phyloP scores from a whole-genome alignment of 306 rosid genomes.

The Trifolium repens region DNA sequence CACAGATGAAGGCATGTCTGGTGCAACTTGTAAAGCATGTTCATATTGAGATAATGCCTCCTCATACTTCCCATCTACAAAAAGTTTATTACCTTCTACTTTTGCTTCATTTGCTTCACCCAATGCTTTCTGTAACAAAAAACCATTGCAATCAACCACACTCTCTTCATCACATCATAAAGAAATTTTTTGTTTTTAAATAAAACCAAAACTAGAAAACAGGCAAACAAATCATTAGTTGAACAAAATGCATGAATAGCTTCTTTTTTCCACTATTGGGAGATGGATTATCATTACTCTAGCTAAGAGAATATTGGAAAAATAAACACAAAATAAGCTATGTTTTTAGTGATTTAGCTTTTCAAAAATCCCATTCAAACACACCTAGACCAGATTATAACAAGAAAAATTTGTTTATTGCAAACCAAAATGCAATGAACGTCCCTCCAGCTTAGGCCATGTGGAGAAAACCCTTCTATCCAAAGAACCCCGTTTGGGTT shows the following conservation, averaged over 20 bases:
- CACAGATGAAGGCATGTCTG: conserved; percentile 69
- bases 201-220: conserved; percentile 16
- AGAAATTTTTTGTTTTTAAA: not conserved
- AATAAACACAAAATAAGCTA: not conserved
- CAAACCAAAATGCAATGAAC: not conserved
- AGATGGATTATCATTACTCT: not conserved
- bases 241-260: not conserved
- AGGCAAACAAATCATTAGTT: not conserved
- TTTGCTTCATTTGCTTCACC: conserved; percentile 80
- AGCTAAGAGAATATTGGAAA: not conserved
- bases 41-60: conserved; percentile 78
- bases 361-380: not conserved
- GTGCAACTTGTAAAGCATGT: conserved; percentile 65
- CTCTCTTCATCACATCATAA: not conserved
- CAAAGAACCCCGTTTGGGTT: not conserved
- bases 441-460: not conserved
- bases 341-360: not conserved
- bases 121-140: conserved; percentile 63
- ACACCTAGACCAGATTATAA: not conserved
- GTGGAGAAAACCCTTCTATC: not conserved
- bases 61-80: conserved; percentile 68
- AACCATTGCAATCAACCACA: conserved; percentile 4
- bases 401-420: not conserved
- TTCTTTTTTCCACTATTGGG: not conserved
- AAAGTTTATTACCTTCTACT: conserved; percentile 76